Evolutionary conservation across 805 yeast species (phyloP), one percentile per base, ranked within the genome.

Genomic region (Zygoascus bituminiphila): DNA sequence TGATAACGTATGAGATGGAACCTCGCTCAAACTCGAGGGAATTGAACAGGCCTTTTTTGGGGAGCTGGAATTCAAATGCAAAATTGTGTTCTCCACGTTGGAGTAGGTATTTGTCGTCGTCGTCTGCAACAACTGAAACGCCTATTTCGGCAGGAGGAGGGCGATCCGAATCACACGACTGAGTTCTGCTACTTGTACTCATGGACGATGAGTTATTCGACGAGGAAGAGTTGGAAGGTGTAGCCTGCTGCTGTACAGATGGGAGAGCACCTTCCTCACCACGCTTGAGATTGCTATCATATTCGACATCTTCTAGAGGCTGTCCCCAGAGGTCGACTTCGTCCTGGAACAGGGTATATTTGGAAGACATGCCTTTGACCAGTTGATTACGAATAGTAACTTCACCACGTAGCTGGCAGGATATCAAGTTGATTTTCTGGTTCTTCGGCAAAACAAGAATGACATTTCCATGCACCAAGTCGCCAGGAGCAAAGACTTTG

Each of bases 21-120:
- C 97, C 96, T 57, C 81, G 79, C 56, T 89, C 96, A 57, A 88
- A 88, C 54, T 80, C 81, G 22, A 88, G 75, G 45, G 88, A 79
- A 20, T 93, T 84, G 63, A 73, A 82, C 2, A 86, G 74, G 54
- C 84, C 76, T 54, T 77, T 79, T 55, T 74, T 75, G 0, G 96
- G 96, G n/a, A 88, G 71, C 56, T 78, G 82, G 39, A 88, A 84
- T 43, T 83, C 77, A 60, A 88, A 89, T 19, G 95, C 95, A 61
- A 89, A 88, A 31, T 86, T 68, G 64, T 88, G 96, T 60, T 85
- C 91, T 38, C 96, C 96, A 58, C 57, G 42, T 8, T 44, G 33
- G 24, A 42, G 39, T 3, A 15, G 19, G 4, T 10, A 24, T 15
- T n/a, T 9, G 9, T 14, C 26, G 8, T 36, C 39, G 8, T 36